These are phyloP conservation scores for Starmerella asiatica DNA, from an alignment of 805 yeast genomes.

Conservation along the genomic window DNA sequence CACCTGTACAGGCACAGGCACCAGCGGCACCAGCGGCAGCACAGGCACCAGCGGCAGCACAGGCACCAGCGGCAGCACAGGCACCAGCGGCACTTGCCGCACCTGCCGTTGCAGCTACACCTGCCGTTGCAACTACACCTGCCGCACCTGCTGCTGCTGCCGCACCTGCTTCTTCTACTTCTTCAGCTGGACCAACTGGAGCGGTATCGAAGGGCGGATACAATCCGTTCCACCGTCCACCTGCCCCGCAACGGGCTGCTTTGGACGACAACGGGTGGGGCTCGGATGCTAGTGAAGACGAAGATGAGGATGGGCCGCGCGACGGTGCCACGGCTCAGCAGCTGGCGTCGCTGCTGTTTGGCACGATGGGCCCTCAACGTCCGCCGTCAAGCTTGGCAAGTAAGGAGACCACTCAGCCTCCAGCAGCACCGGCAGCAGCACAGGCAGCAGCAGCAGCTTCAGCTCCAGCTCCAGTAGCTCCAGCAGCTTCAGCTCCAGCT, in stretches of 20 bases:
- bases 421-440: not conserved
- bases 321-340: slow-evolving; percentile 31
- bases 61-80: slow-evolving; percentile 6
- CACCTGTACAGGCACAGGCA: slow-evolving; percentile 1
- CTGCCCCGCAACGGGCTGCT: slow-evolving; percentile 15
- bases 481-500: slow-evolving; percentile 14
- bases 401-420: too few relatives aligned
- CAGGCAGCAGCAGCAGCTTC: slow-evolving; percentile 8
- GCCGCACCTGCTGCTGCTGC: slow-evolving; percentile 9
- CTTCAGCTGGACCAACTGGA: slow-evolving; percentile 6
- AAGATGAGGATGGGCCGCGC: slow-evolving; percentile 21
- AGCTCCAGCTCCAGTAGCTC: slow-evolving; percentile 7
- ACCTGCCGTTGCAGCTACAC: slow-evolving; percentile 10
- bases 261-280: slow-evolving; percentile 25
- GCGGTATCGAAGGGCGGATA: slow-evolving; percentile 10
- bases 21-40: not conserved
- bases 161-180: slow-evolving; percentile 10
- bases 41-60: slow-evolving; percentile 5
- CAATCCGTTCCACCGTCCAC: slow-evolving; percentile 15
- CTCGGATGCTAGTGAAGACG: slow-evolving; percentile 22
- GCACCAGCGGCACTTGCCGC: slow-evolving; percentile 4
- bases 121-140: slow-evolving; percentile 6
- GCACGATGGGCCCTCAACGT: slow-evolving; percentile 29
- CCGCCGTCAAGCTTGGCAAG: slow-evolving; percentile 15
- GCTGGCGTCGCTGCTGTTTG: slow-evolving; percentile 32